Evolutionary conservation across 2,329 filamentous ascomycete genomes (phyloP).

Genomic region (Pyricularia pennisetigena): DNA sequence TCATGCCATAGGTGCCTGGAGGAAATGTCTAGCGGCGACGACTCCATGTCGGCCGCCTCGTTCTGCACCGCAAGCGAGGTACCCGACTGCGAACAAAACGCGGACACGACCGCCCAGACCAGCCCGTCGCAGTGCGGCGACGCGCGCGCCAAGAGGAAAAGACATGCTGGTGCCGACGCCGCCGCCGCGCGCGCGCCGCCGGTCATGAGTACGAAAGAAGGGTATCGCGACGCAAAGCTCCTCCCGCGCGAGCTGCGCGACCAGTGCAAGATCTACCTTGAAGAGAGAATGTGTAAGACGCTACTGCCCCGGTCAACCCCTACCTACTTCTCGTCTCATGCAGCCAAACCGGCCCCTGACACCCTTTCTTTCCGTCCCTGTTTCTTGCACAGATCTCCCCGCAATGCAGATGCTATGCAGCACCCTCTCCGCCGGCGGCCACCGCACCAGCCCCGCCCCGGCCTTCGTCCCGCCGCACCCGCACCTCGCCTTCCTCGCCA

Average conservation of each 20-base stretch:
- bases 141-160: not conserved
- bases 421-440: slow-evolving; percentile 45
- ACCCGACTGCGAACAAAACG: not conserved
- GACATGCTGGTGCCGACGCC: not conserved
- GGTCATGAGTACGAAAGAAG: not conserved
- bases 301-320: not conserved
- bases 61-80: slow-evolving; percentile 4
- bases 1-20: not conserved
- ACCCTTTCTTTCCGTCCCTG: not conserved
- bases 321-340: not conserved
- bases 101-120: slow-evolving; percentile 2
- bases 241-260: slow-evolving; percentile 55
- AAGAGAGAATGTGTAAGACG: slow-evolving; percentile 50
- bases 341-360: not conserved
- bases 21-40: not conserved
- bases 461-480: slow-evolving; percentile 59
- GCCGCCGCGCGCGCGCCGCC: slow-evolving; percentile 7
- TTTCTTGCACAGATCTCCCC: slow-evolving; percentile 32
- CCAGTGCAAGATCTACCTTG: slow-evolving; percentile 62
- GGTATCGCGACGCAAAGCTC: slow-evolving; percentile 42
- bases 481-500: slow-evolving; percentile 69
- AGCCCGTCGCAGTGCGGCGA: not conserved
- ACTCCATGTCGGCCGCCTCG: not conserved
- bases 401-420: slow-evolving; percentile 56
- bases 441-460: slow-evolving; percentile 22